Evolutionary conservation across 495 filamentous ascomycete species (phyloP).

Genomic region (Clavariopsis aquatica): DNA sequence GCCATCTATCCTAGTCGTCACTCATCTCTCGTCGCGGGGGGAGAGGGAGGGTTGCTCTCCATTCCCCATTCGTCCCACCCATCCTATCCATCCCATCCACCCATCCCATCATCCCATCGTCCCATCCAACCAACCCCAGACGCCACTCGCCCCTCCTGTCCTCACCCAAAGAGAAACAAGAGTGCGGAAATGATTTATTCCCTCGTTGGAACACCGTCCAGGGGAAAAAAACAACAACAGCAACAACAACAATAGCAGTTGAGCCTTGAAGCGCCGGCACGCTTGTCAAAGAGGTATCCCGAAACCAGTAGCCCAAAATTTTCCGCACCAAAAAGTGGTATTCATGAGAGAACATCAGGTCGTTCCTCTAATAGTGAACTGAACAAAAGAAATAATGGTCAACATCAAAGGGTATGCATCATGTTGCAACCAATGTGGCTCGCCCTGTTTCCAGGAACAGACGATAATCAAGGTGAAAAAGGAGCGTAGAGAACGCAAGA

Average conservation of each 20-base stretch:
- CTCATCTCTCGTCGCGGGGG: conserved; percentile 14
- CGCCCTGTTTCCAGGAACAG: not conserved
- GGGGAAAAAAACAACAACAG: too few species aligned
- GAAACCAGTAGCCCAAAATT: conserved; percentile 18
- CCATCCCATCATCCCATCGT: too few species aligned
- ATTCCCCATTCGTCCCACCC: not conserved
- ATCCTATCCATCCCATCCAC: not conserved
- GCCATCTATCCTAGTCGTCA: conserved; percentile 11
- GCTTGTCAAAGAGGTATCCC: conserved; percentile 19
- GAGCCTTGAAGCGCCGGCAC: conserved; percentile 18
- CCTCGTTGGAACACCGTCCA: conserved; percentile 11
- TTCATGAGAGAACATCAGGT: conserved; percentile 27
- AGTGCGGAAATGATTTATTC: not conserved
- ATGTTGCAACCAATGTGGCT: not conserved
- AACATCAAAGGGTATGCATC: conserved; percentile 4
- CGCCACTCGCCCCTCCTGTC: not conserved
- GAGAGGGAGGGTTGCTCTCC: not conserved
- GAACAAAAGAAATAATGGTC: conserved; percentile 15
- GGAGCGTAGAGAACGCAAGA: conserved; percentile 1
- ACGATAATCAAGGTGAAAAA: not conserved
- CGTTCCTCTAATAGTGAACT: conserved; percentile 23
- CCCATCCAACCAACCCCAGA: not conserved
- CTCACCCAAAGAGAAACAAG: not conserved
- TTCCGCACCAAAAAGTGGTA: conserved; percentile 24
- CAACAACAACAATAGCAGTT: too few species aligned